Evolutionary conservation across 2,329 filamentous ascomycete species (phyloP).

Genomic region (Coniella vitis): DNA sequence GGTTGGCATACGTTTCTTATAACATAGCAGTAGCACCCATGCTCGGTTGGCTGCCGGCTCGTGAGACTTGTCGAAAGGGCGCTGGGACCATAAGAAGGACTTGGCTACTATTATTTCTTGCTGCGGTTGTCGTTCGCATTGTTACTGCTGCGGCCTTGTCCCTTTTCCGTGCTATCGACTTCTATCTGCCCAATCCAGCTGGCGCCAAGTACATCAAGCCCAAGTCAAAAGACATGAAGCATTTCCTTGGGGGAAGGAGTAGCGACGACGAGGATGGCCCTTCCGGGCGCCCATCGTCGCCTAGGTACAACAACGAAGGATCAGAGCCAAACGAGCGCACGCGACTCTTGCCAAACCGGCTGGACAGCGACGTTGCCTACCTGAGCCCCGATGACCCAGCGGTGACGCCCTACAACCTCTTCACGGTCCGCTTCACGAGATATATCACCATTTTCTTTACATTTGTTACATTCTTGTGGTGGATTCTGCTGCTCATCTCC

Average conservation of each 20-base stretch:
- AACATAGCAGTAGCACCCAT: not conserved
- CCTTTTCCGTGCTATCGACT: too few relatives aligned
- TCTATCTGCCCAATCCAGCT: not conserved
- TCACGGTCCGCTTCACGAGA: slow-evolving; percentile 76
- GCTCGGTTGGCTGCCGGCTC: not conserved
- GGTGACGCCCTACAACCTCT: slow-evolving; percentile 91
- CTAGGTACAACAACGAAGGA: slow-evolving; percentile 16
- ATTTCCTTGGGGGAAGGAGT: slow-evolving; percentile 10
- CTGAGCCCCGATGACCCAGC: slow-evolving; percentile 75
- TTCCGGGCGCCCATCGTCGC: slow-evolving; percentile 18
- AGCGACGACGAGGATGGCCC: slow-evolving; percentile 21
- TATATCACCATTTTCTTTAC: slow-evolving; percentile 73
- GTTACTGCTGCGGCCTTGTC: too few relatives aligned
- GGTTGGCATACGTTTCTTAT: not conserved
- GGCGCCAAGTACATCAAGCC: not conserved
- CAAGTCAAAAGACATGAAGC: slow-evolving; percentile 8
- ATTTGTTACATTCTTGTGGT: slow-evolving; percentile 78
- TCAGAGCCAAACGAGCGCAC: slow-evolving; percentile 43
- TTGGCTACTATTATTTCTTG: too few relatives aligned
- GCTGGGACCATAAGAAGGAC: not conserved
- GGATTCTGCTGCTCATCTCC: slow-evolving; percentile 81
- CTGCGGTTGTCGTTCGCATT: too few relatives aligned
- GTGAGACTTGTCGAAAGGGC: not conserved
- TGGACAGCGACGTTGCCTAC: slow-evolving; percentile 49
- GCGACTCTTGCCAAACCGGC: slow-evolving; percentile 62